Conservation (phyloP, 345 rosid genomes). For the Cardiospermum halicacabum region DNA sequence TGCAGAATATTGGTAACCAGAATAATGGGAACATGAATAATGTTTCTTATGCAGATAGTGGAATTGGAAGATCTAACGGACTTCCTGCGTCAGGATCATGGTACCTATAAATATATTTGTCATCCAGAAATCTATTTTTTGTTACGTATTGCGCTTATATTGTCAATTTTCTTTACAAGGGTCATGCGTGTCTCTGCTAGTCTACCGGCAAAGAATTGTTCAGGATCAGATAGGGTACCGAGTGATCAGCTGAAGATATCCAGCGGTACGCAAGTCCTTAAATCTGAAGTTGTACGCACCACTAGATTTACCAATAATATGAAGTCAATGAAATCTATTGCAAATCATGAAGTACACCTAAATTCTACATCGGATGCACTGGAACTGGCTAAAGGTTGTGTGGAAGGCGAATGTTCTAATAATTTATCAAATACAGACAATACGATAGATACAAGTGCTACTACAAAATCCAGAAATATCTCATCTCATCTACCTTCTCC, state of each 20-base stretch:
- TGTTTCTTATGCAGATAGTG: conserved; percentile 58
- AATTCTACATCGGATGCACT: conserved; percentile 4
- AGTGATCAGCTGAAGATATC: conserved; percentile 15
- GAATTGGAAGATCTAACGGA: conserved; percentile 38
- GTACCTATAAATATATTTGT: conserved; percentile 26
- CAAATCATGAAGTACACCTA: conserved; percentile 14
- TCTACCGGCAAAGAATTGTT: conserved; percentile 17
- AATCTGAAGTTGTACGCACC: conserved; percentile 15
- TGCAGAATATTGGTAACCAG: conserved; percentile 39
- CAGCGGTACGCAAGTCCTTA: background rate
- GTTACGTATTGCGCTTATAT: conserved; percentile 12
- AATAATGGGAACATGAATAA: conserved; percentile 35
- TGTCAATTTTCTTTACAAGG: conserved; percentile 22
- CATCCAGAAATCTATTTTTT: conserved; percentile 1
- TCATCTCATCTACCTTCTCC: background rate
- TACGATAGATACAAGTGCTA: background rate
- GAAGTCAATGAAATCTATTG: conserved; percentile 8
- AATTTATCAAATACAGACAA: conserved; percentile 7
- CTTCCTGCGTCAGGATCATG: conserved; percentile 86
- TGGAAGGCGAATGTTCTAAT: conserved; percentile 5
- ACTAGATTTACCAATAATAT: conserved; percentile 1
- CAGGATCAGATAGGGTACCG: conserved; percentile 18
- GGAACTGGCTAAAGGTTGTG: conserved; percentile 6
- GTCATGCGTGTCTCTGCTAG: conserved; percentile 26
- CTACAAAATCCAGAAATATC: conserved; percentile 2